Evolutionary conservation across 2,329 filamentous ascomycete genomes (phyloP), one percentile per base, ranked within the genome.

Genomic region (Fusarium odoratissimum): DNA sequence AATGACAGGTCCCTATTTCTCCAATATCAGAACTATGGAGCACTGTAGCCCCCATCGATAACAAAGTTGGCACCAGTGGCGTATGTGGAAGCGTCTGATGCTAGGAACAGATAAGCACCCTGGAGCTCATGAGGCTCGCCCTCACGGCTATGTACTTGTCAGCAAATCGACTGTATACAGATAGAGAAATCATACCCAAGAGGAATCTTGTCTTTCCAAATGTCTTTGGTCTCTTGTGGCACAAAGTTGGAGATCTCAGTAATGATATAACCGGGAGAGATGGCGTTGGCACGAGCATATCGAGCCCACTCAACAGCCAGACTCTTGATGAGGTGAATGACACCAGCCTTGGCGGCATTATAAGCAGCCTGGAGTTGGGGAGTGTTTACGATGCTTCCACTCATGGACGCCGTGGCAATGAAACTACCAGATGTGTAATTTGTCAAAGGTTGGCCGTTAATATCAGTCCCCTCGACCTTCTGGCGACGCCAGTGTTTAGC

Each of bases 401-500:
- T 86, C 82, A 88, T 87, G 60, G 82, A 84, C 0, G 84, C 84
- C 4, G 85, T 87, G 72, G 88, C 86, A 74, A 89, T 87, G 38
- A 89, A 79, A 75, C 85, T 86, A 42, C 85, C 85, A 9, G 80
- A 83, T 46, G 74, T 76, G 63, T 77, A 77, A 60, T 60, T 51
- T 23, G 60, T 71, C 60, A 77, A 60, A 42, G 70, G 58, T 25
- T 77, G 59, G 13, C 75, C 75, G 5, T 70, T 48, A 13, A 71
- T 59, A 33, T 66, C 70, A 23, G 89, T 91, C 14, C 90, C 88
- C 77, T 93, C 89, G 69, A 86, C 82, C 83, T 91, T 91, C 79
- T 94, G 92, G 30, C 90, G 85, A 45, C 90, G 84, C 86, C 91
- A 95, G 80, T 93, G 89, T 65, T 86, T 83, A 9, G 89, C 92